Evolutionary conservation across 2,329 filamentous ascomycete species (phyloP).

Genomic region (Xylaria polymorpha): DNA sequence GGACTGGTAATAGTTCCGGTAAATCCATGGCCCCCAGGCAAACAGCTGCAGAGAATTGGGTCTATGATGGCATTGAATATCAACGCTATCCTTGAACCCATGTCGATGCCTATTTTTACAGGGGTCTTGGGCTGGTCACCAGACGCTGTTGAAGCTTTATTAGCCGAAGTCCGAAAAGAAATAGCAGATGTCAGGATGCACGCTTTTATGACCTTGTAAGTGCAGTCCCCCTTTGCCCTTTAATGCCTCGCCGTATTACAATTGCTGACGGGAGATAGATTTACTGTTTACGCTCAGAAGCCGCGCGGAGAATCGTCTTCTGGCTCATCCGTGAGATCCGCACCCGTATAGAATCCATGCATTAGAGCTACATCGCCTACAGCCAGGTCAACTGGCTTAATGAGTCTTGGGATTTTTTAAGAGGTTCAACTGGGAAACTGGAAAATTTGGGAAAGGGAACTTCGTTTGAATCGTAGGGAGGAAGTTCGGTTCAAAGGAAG

Average conservation of each 20-base stretch:
- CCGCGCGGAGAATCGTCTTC: constrained; percentile 42
- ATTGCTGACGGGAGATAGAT: constrained; percentile 35
- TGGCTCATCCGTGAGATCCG: constrained; percentile 30
- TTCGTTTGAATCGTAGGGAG: not conserved
- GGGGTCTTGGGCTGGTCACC: constrained; percentile 43
- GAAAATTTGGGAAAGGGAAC: not conserved
- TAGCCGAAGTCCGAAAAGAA: constrained; percentile 43
- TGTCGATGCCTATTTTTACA: constrained; percentile 43
- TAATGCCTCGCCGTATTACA: not conserved
- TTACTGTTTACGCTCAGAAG: constrained; percentile 48
- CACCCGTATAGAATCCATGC: constrained; percentile 4
- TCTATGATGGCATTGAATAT: constrained; percentile 48
- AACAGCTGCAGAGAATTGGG: constrained; percentile 46
- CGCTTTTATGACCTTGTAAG: constrained; percentile 47
- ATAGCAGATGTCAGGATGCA: constrained; percentile 43
- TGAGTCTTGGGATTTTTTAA: not conserved
- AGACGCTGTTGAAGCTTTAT: constrained; percentile 36
- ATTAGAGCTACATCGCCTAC: not conserved
- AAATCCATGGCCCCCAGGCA: constrained; percentile 49
- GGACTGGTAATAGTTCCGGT: constrained; percentile 39
- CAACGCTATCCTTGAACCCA: constrained; percentile 43
- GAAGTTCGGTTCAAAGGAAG: not conserved
- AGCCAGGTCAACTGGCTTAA: not conserved
- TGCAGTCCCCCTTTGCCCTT: not conserved
- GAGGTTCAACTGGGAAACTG: not conserved